Conservation (phyloP, 257 asterid species). For the Plectranthus barbatus region DNA sequence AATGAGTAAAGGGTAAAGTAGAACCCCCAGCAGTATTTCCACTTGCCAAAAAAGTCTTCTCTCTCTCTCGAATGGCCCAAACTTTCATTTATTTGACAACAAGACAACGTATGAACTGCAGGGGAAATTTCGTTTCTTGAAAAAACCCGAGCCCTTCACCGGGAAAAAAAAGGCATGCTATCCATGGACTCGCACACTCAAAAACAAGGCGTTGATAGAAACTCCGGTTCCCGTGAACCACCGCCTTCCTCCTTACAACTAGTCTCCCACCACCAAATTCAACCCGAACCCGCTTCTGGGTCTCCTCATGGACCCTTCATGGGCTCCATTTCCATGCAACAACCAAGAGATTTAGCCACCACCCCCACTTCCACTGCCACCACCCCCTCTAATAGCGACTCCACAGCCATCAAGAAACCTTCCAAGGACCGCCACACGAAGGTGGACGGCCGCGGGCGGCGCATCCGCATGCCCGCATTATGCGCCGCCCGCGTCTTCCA, state of each 20-base stretch:
- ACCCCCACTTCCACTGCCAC: conserved; percentile 19
- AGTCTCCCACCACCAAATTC: conserved; percentile 34
- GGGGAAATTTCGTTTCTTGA: conserved; percentile 5
- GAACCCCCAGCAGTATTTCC: conserved; percentile 38
- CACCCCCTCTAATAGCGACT: neutral
- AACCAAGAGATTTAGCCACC: conserved; percentile 26
- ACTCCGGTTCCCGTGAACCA: conserved; percentile 25
- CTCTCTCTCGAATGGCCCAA: conserved; percentile 11
- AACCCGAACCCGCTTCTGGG: conserved; percentile 43
- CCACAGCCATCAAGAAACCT: conserved; percentile 34
- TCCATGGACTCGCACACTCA: conserved; percentile 36
- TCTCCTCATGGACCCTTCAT: conserved; percentile 43
- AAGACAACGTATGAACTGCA: neutral
- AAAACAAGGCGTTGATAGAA: conserved; percentile 11
- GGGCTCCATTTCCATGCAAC: conserved; percentile 44
- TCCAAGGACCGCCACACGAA: conserved; percentile 68
- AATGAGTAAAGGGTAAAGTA: conserved; percentile 6
- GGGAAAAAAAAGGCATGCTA: conserved; percentile 10
- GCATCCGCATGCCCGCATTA: conserved; percentile 77
- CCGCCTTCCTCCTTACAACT: conserved; percentile 34
- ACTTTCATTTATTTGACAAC: conserved; percentile 13
- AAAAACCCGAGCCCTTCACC: neutral
- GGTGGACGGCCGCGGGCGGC: conserved; percentile 78
- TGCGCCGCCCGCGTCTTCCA: conserved; percentile 79
- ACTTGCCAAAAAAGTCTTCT: conserved; percentile 22